Evolutionary conservation across 2,329 filamentous ascomycete genomes (phyloP).

Genomic region (Scytalidium lignicola): DNA sequence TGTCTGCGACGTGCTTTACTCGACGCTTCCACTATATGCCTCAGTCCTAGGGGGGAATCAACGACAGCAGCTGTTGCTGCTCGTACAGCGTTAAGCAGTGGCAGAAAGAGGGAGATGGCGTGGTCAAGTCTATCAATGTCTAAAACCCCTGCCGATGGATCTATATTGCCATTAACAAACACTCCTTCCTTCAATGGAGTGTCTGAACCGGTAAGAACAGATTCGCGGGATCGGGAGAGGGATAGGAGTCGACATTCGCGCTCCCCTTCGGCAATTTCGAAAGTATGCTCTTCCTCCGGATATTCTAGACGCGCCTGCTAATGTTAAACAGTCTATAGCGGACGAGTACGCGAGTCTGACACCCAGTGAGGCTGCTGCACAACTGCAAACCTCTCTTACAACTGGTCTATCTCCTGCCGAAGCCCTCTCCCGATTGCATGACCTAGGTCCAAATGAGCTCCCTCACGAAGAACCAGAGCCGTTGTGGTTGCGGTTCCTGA

Average conservation of each 20-base stretch:
- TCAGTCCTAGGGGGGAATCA: slow-evolving; percentile 20
- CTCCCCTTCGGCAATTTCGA: slow-evolving; percentile 26
- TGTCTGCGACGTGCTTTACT: background rate
- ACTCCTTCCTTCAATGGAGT: slow-evolving; percentile 18
- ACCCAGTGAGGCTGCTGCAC: slow-evolving; percentile 71
- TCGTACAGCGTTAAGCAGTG: slow-evolving; percentile 14
- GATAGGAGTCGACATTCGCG: slow-evolving; percentile 22
- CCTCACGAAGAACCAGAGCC: slow-evolving; percentile 91
- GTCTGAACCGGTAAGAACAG: slow-evolving; percentile 19
- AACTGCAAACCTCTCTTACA: slow-evolving; percentile 75
- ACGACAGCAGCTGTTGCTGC: slow-evolving; percentile 28
- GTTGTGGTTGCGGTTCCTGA: slow-evolving; percentile 88
- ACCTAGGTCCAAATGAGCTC: slow-evolving; percentile 88
- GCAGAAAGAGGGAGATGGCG: slow-evolving; percentile 18
- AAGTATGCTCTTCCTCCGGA: slow-evolving; percentile 15
- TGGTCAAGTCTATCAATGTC: slow-evolving; percentile 26
- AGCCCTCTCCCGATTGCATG: slow-evolving; percentile 71
- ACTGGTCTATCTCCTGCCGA: slow-evolving; percentile 77
- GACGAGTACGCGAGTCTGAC: slow-evolving; percentile 63
- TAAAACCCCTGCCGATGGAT: slow-evolving; percentile 18
- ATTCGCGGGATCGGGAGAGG: slow-evolving; percentile 17
- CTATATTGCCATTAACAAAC: slow-evolving; percentile 24
- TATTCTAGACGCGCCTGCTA: slow-evolving; percentile 7
- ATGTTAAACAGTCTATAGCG: slow-evolving; percentile 33
- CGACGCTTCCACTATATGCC: slow-evolving; percentile 19